phyloP scores from a whole-genome alignment of 192 early-diverging fungal genomes.

The Umbelopsis sp. region DNA sequence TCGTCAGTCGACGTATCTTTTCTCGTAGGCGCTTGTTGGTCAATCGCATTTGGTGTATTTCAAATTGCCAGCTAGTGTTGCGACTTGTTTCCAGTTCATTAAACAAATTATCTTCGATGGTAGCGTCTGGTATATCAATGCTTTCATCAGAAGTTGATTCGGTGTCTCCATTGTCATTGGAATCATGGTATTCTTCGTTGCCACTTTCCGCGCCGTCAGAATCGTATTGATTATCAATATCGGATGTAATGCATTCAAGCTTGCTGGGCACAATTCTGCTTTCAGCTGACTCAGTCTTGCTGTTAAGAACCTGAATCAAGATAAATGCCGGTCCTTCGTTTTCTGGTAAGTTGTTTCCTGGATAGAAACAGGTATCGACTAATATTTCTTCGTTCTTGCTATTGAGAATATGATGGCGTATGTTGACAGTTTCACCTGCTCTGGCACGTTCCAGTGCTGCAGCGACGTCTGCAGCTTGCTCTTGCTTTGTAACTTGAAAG shows the following conservation, averaged over 20 bases:
- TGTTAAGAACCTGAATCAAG: constrained; percentile 26
- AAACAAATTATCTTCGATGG: constrained; percentile 44
- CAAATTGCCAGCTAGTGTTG: constrained; percentile 61
- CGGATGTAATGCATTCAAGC: not conserved
- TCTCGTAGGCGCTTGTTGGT: not conserved
- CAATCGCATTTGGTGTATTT: constrained; percentile 53
- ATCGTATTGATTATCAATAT: not conserved
- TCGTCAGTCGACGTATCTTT: not conserved
- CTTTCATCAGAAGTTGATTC: constrained; percentile 19
- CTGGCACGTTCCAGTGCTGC: constrained; percentile 28
- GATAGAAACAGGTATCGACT: constrained; percentile 41
- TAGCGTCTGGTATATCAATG: not conserved
- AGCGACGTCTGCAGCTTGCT: constrained; percentile 35
- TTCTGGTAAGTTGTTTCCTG: constrained; percentile 29
- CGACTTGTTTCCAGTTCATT: constrained; percentile 43
- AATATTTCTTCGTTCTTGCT: constrained; percentile 39
- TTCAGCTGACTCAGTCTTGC: not conserved
- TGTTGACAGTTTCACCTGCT: constrained; percentile 25
- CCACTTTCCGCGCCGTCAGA: not conserved
- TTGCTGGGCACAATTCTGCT: not conserved
- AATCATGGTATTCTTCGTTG: not conserved
- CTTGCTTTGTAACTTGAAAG: constrained; percentile 34
- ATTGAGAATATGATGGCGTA: constrained; percentile 37
- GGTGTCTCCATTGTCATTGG: not conserved
- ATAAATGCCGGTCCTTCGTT: constrained; percentile 32